Percentiles rank a stretch among this genome's conserved stretches.
phyloP scores from a whole-genome alignment of 2,329 filamentous ascomycete species.

The Botrytis tulipae region DNA sequence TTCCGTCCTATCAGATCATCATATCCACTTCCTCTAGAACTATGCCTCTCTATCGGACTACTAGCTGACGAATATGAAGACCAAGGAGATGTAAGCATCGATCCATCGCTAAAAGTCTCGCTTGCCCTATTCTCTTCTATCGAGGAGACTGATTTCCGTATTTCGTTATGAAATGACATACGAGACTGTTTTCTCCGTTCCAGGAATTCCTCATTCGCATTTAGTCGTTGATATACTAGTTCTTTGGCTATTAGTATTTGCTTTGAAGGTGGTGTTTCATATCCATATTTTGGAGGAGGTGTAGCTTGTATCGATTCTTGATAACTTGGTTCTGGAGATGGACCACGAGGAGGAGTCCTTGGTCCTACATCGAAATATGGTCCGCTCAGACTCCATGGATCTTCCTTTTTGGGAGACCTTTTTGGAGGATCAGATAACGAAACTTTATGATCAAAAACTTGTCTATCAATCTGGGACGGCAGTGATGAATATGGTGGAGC shows the following conservation, averaged over 20 bases:
- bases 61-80: slow-evolving; percentile 20
- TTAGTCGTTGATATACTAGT: slow-evolving; percentile 29
- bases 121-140: slow-evolving; percentile 29
- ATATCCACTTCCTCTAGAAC: slow-evolving; percentile 32
- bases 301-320: slow-evolving; percentile 12
- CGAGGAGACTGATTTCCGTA: slow-evolving; percentile 29
- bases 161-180: slow-evolving; percentile 32
- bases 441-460: slow-evolving; percentile 3
- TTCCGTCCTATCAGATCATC: slow-evolving; percentile 31
- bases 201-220: slow-evolving; percentile 35
- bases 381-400: slow-evolving; percentile 19
- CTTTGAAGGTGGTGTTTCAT: slow-evolving; percentile 27
- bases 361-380: slow-evolving; percentile 24
- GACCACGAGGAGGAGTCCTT: slow-evolving; percentile 24
- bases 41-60: slow-evolving; percentile 30
- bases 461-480: background rate
- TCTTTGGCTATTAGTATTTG: slow-evolving; percentile 32
- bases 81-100: slow-evolving; percentile 14
- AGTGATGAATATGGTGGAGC: background rate
- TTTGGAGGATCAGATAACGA: background rate
- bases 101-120: slow-evolving; percentile 23
- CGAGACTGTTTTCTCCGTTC: slow-evolving; percentile 32
- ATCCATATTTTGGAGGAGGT: slow-evolving; percentile 20
- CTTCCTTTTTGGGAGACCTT: background rate
- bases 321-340: slow-evolving; percentile 14